Evolutionary conservation across 768 basidiomycete genomes (phyloP), one percentile per base, ranked within the genome.

Genomic region (Termitomyces sp.): DNA sequence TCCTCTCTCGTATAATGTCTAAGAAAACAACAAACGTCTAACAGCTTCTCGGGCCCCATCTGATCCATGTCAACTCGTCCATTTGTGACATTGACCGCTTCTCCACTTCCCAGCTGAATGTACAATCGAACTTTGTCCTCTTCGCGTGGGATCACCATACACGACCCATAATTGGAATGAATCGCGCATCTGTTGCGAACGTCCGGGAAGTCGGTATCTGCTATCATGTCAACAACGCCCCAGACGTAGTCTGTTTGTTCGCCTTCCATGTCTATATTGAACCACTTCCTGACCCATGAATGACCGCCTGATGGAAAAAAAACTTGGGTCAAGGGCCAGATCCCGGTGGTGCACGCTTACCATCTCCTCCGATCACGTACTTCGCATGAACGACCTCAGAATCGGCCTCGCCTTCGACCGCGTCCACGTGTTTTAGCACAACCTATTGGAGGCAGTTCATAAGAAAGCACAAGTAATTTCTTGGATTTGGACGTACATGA

Each of bases 231-330:
- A 20, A 92, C 72, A 3, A 93, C 91, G 3, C 92, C 92, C 92
- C 92, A 94, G 20, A 93, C 78, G 58, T 81, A 87, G 55, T 92
- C 86, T 72, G 76, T 79, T 60, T 89, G 86, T 68, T 92, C 89
- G 6, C 91, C 91, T 59, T 91, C 83, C 88, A 93, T 88, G 4
- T 72, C 66, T 53, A 93, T 86, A 9, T 77, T 76, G 9, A 90
- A 73, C 0, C 72, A 57, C 59, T 89, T 90, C 27, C 91, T 81
- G 24, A 93, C 88, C 89, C 90, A 92, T 12, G 89, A 91, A 71
- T 91, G 90, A 0, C 89, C 90, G 6, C 89, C 87, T 89, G 64
- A 45, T 46, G n/a, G 1, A 3, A 2, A 52, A n/a, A 27, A 24
- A 55, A 31, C 31, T 12, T 44, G 31, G 37, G 55, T 59, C 4